Conservation (phyloP, 1,139 yeast species). For the Starmera stellimalicola region DNA sequence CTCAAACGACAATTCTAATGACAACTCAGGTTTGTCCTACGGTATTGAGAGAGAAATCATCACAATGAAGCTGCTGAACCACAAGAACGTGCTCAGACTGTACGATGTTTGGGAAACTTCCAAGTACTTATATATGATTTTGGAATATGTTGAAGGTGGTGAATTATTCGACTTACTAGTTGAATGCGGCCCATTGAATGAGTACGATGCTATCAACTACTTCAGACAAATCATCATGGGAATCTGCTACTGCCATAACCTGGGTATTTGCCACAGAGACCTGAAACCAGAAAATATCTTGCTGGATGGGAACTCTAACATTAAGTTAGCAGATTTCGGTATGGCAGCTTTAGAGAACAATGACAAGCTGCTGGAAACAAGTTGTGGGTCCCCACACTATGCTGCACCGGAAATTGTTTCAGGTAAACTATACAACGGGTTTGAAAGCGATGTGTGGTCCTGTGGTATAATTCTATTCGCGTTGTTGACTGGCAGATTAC, state of each 20-base stretch:
- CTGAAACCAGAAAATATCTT: slow-evolving; percentile 71
- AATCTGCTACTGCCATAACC: slow-evolving; percentile 74
- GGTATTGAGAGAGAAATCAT: slow-evolving; percentile 80
- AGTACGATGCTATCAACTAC: slow-evolving; percentile 62
- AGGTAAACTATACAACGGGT: slow-evolving; percentile 71
- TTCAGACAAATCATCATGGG: slow-evolving; percentile 70
- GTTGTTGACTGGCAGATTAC: slow-evolving; percentile 65
- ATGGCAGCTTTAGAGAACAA: slow-evolving; percentile 80
- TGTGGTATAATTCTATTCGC: slow-evolving; percentile 80
- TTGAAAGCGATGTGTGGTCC: slow-evolving; percentile 81
- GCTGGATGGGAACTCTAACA: slow-evolving; percentile 55
- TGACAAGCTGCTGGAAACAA: slow-evolving; percentile 62
- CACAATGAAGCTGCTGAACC: slow-evolving; percentile 70
- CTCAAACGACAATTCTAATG: slow-evolving; percentile 24
- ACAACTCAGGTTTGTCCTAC: slow-evolving; percentile 52
- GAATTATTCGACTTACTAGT: slow-evolving; percentile 69
- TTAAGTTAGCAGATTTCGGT: slow-evolving; percentile 78
- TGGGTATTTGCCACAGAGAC: slow-evolving; percentile 76
- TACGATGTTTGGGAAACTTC: slow-evolving; percentile 84
- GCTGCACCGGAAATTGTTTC: slow-evolving; percentile 83
- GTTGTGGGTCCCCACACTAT: slow-evolving; percentile 82
- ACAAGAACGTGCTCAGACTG: slow-evolving; percentile 64
- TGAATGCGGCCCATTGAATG: slow-evolving; percentile 74
- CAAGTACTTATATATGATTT: slow-evolving; percentile 60
- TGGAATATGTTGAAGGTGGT: slow-evolving; percentile 81